A percentile compares a stretch with the other conserved stretches of the same genome.
Conservation (phyloP, 176 grass and related monocot species). For the Poa annua region DNA sequence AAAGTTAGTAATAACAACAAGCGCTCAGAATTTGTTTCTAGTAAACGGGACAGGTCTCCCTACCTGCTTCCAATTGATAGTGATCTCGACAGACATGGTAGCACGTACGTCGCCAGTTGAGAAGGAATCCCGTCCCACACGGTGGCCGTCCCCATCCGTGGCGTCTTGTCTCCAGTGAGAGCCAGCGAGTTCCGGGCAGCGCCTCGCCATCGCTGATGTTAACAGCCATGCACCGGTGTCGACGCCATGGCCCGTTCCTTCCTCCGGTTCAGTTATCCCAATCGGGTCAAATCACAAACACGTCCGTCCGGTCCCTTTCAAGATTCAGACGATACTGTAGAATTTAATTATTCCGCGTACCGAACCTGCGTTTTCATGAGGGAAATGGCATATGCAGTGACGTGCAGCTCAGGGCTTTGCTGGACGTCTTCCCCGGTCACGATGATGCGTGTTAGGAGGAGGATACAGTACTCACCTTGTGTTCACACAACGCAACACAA, state of each 20-base stretch:
- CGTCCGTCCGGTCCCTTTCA: conserved; percentile 22
- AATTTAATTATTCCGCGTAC: background rate
- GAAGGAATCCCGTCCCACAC: background rate
- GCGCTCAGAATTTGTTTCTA: background rate
- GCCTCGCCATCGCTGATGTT: background rate
- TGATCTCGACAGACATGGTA: background rate
- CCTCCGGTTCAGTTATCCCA: background rate
- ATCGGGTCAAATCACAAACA: conserved; percentile 29
- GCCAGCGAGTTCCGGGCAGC: conserved; percentile 25
- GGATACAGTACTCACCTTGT: background rate
- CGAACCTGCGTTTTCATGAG: background rate
- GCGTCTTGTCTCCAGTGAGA: background rate
- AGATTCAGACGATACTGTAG: background rate
- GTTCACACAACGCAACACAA: background rate
- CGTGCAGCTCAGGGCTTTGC: conserved; percentile 33
- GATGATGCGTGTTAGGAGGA: background rate
- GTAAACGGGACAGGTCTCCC: too few relatives aligned
- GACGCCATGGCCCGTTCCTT: conserved; percentile 13
- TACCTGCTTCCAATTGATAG: background rate
- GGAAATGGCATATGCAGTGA: conserved; percentile 20
- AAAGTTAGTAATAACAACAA: too few relatives aligned
- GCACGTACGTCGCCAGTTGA: background rate
- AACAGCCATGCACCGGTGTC: conserved; percentile 28
- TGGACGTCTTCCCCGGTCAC: background rate
- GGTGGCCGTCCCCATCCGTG: conserved; percentile 28